Evolutionary conservation across 257 asterid species (phyloP), one percentile per base, ranked within the genome.

Genomic region (Plantago major): DNA sequence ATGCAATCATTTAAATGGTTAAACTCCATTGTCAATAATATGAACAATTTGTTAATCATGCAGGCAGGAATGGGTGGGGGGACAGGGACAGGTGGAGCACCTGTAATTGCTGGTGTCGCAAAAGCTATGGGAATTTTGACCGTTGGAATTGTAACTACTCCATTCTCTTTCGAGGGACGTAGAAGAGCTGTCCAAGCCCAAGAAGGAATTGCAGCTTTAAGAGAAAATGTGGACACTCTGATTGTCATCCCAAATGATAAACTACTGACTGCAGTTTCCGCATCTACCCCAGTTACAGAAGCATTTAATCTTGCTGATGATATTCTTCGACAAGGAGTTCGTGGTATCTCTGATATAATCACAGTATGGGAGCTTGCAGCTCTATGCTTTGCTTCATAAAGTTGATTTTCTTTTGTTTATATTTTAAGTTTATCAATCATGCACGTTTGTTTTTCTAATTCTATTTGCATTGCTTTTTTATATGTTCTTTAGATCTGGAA

Each of bases 41-140:
- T 51, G 26, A 17, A 17, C 5, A 11, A 48, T 50, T 50, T 50
- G 5, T 50, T 64, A 47, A 42, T 33, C 7, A 46, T 71, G 62
- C 89, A 90, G 96, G 95, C 96, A 68, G 98, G 96, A 75, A 91
- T 91, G 98, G 98, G 98, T 55, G 98, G 98, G 60, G 98, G 96
- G 67, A 91, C 96, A 37, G 96, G 98, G 46, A 88, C 98, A 33
- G 98, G 98, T 58, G 98, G 83, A 65, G 98, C 96, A 69, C 98
- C 98, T 65, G 73, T 91, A 63, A 86, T 91, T 66, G 98, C 98
- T 45, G 95, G 95, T 42, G 68, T 84, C 38, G 94, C 96, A 64
- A 91, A 88, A 70, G 74, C 96, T 51, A 82, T 88, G 95, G 98
- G 98, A 48, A 88, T 88, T 64, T 81, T 91, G 72, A 91, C 98